Evolutionary conservation across 1,284 basidiomycete genomes (phyloP), one percentile per base, ranked within the genome.

Genomic region (Amylostereum chailletii): DNA sequence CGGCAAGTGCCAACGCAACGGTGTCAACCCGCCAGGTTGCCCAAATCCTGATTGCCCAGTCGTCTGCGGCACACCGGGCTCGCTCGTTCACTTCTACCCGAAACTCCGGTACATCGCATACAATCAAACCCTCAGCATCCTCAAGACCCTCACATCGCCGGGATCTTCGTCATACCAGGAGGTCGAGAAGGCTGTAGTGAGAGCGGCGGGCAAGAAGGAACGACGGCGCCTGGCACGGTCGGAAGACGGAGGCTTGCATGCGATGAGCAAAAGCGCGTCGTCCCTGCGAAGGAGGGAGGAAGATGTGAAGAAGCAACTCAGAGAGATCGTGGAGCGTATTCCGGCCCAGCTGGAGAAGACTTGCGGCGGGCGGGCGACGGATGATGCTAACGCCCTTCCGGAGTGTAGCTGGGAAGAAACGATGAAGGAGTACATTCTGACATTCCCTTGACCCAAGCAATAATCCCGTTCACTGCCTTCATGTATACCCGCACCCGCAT

Each of bases 61-160:
- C 51, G 75, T 86, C 41, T 87, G 85, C 57, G 85, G 86, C 58
- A 88, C 85, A 4, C 83, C 86, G n/a, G 85, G 85, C 10, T 87
- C 84, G 5, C 65, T 88, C 56, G 75, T 82, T 5, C 82, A 86
- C 64, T 83, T 79, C 66, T 87, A 74, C 62, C 49, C 67, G 7
- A 70, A 58, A 30, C 67, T 87, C 31, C 60, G 66, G 38, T 65
- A 58, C 50, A 75, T 82, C 59, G 77, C 71, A 5, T 81, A 69
- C 64, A 69, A 76, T 45, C 54, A 70, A 49, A 74, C 73, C n/a
- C 61, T 54, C 31, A 52, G 56, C 6, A 54, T 69, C 27, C 57
- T 81, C 34, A 51, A 63, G 42, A 57, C 60, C 2, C 54, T 75
- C 46, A 56, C 67, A 0, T 60, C 60, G 3, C 69, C 72, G 2